Conservation (phyloP, 2,329 filamentous ascomycete genomes). For the Beauveria pseudobassiana region DNA sequence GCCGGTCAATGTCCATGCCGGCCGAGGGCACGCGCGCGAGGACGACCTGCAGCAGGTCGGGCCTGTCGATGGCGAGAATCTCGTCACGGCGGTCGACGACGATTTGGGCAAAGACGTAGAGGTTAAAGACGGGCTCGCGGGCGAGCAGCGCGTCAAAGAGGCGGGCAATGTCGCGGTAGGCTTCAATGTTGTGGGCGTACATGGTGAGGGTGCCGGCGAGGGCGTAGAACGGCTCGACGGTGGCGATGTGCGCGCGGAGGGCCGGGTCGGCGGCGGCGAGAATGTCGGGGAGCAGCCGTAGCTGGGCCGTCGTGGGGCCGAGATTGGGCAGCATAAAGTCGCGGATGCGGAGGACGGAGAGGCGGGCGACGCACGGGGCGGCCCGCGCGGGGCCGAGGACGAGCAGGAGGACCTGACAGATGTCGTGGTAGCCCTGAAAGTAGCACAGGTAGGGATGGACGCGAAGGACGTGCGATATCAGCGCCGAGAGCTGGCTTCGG, state of each 20-base stretch:
- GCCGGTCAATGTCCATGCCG: slow-evolving; percentile 68
- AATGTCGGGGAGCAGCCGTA: slow-evolving; percentile 81
- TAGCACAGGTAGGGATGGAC: slow-evolving; percentile 80
- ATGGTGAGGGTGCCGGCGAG: slow-evolving; percentile 89
- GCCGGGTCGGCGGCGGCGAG: slow-evolving; percentile 63
- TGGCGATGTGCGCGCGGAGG: slow-evolving; percentile 67
- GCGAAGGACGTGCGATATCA: slow-evolving; percentile 77
- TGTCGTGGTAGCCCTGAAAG: slow-evolving; percentile 98
- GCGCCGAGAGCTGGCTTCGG: slow-evolving; percentile 67
- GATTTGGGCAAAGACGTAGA: slow-evolving; percentile 90
- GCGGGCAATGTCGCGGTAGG: slow-evolving; percentile 79
- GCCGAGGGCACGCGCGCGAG: slow-evolving; percentile 74
- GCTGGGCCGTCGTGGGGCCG: slow-evolving; percentile 70
- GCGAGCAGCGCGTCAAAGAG: slow-evolving; percentile 90
- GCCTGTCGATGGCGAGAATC: slow-evolving; percentile 84
- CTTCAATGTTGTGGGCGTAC: slow-evolving; percentile 92
- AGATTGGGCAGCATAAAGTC: slow-evolving; percentile 96
- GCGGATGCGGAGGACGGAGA: slow-evolving; percentile 83
- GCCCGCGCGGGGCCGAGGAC: slow-evolving; percentile 63
- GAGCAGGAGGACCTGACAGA: slow-evolving; percentile 88
- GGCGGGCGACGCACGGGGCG: slow-evolving; percentile 60
- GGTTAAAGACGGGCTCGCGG: slow-evolving; percentile 74
- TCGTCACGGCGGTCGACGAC: slow-evolving; percentile 73
- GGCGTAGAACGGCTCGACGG: slow-evolving; percentile 82
- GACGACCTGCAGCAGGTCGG: slow-evolving; percentile 85